Conservation (phyloP, 108 stramenopile genomes). For the Epithemia pelagica region DNA sequence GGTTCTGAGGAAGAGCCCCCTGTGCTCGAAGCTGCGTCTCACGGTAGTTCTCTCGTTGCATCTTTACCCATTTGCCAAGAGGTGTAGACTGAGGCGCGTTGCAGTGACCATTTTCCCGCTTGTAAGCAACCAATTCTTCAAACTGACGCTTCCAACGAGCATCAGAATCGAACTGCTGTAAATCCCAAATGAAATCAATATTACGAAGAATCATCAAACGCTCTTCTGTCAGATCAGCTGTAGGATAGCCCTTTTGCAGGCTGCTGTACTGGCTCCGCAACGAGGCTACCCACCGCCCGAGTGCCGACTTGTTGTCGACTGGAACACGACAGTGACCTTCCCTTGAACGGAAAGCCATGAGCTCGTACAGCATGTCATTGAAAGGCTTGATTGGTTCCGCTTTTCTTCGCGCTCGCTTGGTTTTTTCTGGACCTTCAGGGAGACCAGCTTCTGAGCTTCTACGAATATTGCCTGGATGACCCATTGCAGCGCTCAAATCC, state of each 20-base stretch:
- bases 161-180: neutral
- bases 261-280: slow-evolving; percentile 1
- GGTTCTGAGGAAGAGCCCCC: neutral
- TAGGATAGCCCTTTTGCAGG: neutral
- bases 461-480: neutral
- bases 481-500: neutral
- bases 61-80: slow-evolving; percentile 11
- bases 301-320: neutral
- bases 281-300: neutral
- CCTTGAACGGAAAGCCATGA: neutral
- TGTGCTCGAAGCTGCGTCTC: slow-evolving; percentile 23
- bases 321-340: neutral
- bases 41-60: slow-evolving; percentile 1
- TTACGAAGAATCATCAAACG: neutral
- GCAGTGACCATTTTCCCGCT: slow-evolving; percentile 10
- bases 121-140: slow-evolving; percentile 12
- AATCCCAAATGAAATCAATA: slow-evolving; percentile 9
- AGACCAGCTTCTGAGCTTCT: neutral
- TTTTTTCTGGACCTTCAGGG: neutral
- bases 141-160: slow-evolving; percentile 5
- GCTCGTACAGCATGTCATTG: slow-evolving; percentile 6
- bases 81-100: slow-evolving; percentile 6
- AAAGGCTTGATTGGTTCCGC: slow-evolving; percentile 1
- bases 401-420: neutral
- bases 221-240: slow-evolving; percentile 3